Conservation (phyloP, 2,329 filamentous ascomycete species). For the Colletotrichum endophyticum region DNA sequence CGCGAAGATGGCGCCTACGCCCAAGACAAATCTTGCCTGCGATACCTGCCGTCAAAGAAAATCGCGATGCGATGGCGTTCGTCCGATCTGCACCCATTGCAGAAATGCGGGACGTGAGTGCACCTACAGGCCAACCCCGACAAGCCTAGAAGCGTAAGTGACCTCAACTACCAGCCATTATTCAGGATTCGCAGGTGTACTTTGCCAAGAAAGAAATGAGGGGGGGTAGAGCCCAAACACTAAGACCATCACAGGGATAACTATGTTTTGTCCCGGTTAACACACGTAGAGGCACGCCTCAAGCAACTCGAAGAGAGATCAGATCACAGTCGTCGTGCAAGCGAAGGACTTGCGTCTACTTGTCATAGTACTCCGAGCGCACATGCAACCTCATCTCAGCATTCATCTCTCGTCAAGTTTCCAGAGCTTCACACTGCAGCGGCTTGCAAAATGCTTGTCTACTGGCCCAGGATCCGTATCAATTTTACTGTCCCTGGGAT, state of each 20-base stretch:
- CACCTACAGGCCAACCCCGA: conserved; percentile 5
- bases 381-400: background rate
- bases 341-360: background rate
- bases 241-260: background rate
- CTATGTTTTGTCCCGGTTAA: background rate
- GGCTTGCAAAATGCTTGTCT: conserved; percentile 1
- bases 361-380: background rate
- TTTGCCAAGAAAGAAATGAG: background rate
- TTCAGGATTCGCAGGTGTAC: background rate
- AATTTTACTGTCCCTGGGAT: background rate
- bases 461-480: background rate
- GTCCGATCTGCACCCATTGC: conserved; percentile 5
- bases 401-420: background rate
- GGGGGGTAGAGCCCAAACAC: background rate
- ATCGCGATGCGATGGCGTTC: conserved; percentile 4
- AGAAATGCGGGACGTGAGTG: background rate
- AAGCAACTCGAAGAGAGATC: background rate
- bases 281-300: background rate
- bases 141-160: conserved; percentile 7
- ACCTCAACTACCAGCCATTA: background rate
- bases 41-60: conserved; percentile 6
- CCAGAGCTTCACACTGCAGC: conserved; percentile 7
- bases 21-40: conserved; percentile 12
- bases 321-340: background rate
- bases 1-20: background rate